Evolutionary conservation across 352 stramenopile genomes (phyloP).

Genomic region (Peronosclerospora sorghi): DNA sequence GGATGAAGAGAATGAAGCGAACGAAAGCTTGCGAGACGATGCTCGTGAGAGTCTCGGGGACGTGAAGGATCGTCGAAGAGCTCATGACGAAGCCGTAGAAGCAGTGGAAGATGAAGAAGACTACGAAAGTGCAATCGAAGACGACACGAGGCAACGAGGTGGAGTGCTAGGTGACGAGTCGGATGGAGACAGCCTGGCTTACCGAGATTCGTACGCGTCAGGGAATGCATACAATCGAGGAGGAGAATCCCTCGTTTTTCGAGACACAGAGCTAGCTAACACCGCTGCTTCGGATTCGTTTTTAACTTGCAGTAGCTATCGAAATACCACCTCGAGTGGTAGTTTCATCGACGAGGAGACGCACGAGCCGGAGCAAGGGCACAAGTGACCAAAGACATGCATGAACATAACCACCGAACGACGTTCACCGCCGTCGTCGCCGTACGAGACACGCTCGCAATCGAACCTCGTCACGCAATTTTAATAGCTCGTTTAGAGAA

Average conservation of each 20-base stretch:
- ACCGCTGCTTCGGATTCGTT: constrained; percentile 10
- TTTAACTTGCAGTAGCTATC: constrained; percentile 1
- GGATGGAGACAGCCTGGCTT: constrained; percentile 1
- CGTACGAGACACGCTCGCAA: background rate
- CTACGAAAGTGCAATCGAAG: constrained; percentile 20
- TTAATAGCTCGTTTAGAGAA: too few relatives aligned
- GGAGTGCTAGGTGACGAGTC: constrained; percentile 4
- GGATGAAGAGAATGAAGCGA: constrained; percentile 4
- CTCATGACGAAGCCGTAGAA: constrained; percentile 9
- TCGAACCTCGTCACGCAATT: too few relatives aligned
- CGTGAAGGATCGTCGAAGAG: constrained; percentile 9
- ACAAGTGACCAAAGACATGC: too few relatives aligned
- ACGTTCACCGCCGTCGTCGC: background rate
- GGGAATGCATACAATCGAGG: constrained; percentile 3
- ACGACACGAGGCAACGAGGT: constrained; percentile 15
- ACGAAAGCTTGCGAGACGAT: too few relatives aligned
- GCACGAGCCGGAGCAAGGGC: too few relatives aligned
- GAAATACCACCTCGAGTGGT: background rate
- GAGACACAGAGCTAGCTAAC: constrained; percentile 19
- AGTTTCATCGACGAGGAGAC: too few relatives aligned
- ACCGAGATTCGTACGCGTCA: constrained; percentile 22
- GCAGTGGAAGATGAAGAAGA: constrained; percentile 22
- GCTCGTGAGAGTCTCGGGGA: constrained; percentile 7
- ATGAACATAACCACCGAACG: too few relatives aligned
- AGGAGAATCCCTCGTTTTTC: constrained; percentile 16